Evolutionary conservation across 2,329 filamentous ascomycete species (phyloP), one percentile per base, ranked within the genome.

Genomic region (Alternaria solani): DNA sequence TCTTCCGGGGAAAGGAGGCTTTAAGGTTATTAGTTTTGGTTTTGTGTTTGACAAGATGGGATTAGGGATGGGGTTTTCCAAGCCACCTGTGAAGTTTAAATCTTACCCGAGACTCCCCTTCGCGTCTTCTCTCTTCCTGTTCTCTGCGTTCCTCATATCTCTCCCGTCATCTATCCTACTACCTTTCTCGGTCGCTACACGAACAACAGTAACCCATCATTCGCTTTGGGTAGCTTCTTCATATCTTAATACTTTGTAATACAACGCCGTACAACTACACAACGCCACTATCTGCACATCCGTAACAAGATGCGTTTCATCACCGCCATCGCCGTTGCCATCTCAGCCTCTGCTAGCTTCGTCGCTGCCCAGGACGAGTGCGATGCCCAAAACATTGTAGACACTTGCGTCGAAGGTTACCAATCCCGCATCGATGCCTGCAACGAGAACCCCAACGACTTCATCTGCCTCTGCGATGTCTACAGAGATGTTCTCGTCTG

Each of bases 381-480:
- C 61, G 65, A 75, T 64, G 74, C 74, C 30, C 78, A 82, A 64
- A 78, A 75, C 75, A 86, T 86, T 71, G 79, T 86, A 72, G 78
- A 84, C 61, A 78, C 80, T 63, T 87, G 84, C 71, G 71, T 83
- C 30, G 57, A 64, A 7, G 75, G 78, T 58, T 78, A 80, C 68
- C 65, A 81, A 62, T 69, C 74, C 8, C 79, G 80, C 57, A 75
- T 85, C 69, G 63, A 78, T 18, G 68, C 66, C 46, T 87, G 85
- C 76, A 67, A 63, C 44, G 57, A 32, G 51, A 70, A 68, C 25
- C 55, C 68, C 41, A 83, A 82, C 63, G 84, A 87, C 76, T 86
- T 81, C 78, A 76, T 79, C 68, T 89, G 88, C 77, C 80, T 88
- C 30, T 90, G 87, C 77, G 78, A 82, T 51, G 82, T 85, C 67